Conservation (phyloP, 1,284 basidiomycete genomes). For the Fomitopsis pinicola region DNA sequence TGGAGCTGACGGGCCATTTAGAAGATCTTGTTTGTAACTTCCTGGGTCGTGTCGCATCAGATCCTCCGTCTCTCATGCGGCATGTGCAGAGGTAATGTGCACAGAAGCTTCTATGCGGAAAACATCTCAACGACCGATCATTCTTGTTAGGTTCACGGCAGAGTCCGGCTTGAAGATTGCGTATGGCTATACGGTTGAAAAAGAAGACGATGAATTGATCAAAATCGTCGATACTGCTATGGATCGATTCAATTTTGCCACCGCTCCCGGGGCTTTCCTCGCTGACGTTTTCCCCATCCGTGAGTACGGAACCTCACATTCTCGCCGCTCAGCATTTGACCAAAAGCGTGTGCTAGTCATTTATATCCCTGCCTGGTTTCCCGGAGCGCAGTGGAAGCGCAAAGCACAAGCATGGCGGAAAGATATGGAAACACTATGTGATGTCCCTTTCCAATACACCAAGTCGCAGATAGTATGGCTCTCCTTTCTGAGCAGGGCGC, state of each 20-base stretch:
- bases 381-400: slow-evolving; percentile 22
- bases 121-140: no score
- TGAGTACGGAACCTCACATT: slow-evolving; percentile 8
- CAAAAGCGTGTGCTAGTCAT: slow-evolving; percentile 1
- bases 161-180: slow-evolving; percentile 29
- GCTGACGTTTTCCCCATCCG: slow-evolving; percentile 29
- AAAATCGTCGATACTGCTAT: slow-evolving; percentile 27
- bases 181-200: slow-evolving; percentile 31
- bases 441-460: slow-evolving; percentile 21
- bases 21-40: slow-evolving; percentile 22
- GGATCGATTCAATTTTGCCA: slow-evolving; percentile 22
- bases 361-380: slow-evolving; percentile 26
- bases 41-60: slow-evolving; percentile 15
- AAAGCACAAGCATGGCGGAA: slow-evolving; percentile 14
- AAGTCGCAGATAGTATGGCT: slow-evolving; percentile 21
- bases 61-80: slow-evolving; percentile 15
- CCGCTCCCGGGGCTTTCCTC: slow-evolving; percentile 25
- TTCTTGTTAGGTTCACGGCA: slow-evolving; percentile 23
- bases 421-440: slow-evolving; percentile 19
- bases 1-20: slow-evolving; percentile 19
- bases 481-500: no score
- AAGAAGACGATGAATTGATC: slow-evolving; percentile 27
- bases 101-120: no score
- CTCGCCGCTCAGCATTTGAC: not conserved
- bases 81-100: slow-evolving; percentile 21